Conservation (phyloP, 345 rosid genomes). For the Firmiana major region DNA sequence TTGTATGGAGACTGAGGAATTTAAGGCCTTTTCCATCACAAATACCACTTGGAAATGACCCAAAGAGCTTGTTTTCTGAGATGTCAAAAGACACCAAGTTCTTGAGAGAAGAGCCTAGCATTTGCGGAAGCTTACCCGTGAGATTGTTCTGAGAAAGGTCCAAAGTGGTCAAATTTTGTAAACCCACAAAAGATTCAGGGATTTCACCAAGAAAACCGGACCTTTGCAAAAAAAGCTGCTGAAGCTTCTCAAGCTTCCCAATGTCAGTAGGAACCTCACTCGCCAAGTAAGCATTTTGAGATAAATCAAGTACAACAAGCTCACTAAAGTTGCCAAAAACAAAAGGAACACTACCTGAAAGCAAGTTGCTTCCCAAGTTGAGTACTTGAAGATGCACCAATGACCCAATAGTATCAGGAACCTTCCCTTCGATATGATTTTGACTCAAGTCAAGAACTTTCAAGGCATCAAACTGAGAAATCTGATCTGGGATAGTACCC, state of each 20-base stretch:
- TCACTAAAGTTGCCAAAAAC: slow-evolving; percentile 61
- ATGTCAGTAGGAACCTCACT: slow-evolving; percentile 65
- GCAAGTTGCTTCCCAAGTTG: slow-evolving; percentile 68
- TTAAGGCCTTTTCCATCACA: slow-evolving; percentile 60
- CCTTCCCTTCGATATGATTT: slow-evolving; percentile 73
- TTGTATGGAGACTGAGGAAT: slow-evolving; percentile 65
- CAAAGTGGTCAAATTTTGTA: slow-evolving; percentile 48
- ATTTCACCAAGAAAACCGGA: slow-evolving; percentile 77
- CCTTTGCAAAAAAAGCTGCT: slow-evolving; percentile 64
- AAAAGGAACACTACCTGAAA: slow-evolving; percentile 68
- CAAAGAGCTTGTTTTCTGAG: slow-evolving; percentile 70
- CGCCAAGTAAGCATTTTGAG: slow-evolving; percentile 57
- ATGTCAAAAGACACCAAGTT: slow-evolving; percentile 71
- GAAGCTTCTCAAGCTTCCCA: slow-evolving; percentile 73
- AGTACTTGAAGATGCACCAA: slow-evolving; percentile 53
- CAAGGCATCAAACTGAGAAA: slow-evolving; percentile 53
- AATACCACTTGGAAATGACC: slow-evolving; percentile 64
- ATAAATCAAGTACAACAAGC: slow-evolving; percentile 75
- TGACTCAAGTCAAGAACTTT: slow-evolving; percentile 61
- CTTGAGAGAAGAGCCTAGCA: slow-evolving; percentile 53
- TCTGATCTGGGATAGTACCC: slow-evolving; percentile 77
- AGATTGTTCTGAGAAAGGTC: slow-evolving; percentile 80
- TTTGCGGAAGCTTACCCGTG: slow-evolving; percentile 54
- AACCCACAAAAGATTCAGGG: slow-evolving; percentile 63
- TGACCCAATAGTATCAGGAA: slow-evolving; percentile 69